Evolutionary conservation across 805 yeast genomes (phyloP).

Genomic region (Monosporozyma solicola): DNA sequence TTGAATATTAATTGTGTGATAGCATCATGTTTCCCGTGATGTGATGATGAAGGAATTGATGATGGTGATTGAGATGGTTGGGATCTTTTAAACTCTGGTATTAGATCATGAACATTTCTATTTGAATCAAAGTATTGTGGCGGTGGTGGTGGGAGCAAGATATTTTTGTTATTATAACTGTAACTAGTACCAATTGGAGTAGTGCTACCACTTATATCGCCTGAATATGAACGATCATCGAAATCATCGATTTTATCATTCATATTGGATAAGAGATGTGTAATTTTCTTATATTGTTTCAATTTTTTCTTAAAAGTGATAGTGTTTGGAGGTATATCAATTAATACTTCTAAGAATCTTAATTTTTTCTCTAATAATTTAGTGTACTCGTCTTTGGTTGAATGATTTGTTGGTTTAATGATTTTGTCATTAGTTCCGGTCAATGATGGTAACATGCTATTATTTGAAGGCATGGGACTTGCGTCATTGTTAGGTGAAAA

Average conservation of each 20-base stretch:
- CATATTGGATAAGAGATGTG: slow-evolving; percentile 27
- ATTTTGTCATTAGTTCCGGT: background rate
- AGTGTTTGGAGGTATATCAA: slow-evolving; percentile 25
- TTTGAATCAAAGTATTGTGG: background rate
- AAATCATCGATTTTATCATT: slow-evolving; percentile 4
- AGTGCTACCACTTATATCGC: background rate
- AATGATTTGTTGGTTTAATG: background rate
- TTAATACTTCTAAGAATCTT: slow-evolving; percentile 40
- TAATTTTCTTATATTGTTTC: slow-evolving; percentile 31
- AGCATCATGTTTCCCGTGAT: background rate
- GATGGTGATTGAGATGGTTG: background rate
- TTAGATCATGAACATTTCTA: background rate
- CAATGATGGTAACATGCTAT: background rate
- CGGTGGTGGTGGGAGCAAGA: background rate
- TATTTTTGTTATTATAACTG: background rate
- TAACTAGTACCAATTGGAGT: background rate
- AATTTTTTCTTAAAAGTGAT: slow-evolving; percentile 26
- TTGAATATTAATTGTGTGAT: slow-evolving; percentile 8
- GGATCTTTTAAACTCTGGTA: background rate
- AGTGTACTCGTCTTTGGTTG: slow-evolving; percentile 47
- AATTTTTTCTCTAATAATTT: slow-evolving; percentile 46
- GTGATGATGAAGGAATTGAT: background rate
- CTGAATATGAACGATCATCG: background rate
- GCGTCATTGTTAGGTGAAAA: background rate
- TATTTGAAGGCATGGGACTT: background rate